Conservation (phyloP, 2,329 filamentous ascomycete species). For the Pseudovirgaria hyperparasitica region DNA sequence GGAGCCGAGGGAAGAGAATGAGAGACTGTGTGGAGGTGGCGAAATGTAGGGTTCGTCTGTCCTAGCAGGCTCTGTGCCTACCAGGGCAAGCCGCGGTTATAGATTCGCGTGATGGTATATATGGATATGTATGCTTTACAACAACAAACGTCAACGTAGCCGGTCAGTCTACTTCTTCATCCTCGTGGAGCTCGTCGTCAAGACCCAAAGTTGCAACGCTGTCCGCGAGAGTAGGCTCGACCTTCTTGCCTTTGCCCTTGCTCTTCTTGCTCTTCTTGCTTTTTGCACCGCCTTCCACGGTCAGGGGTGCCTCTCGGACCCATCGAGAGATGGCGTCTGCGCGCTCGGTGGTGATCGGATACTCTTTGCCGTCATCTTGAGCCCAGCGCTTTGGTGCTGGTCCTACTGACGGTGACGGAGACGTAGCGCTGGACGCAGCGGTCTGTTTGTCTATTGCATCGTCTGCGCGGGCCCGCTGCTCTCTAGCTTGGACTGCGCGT, state of each 20-base stretch:
- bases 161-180: too few relatives aligned
- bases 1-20: too few relatives aligned
- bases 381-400: conserved; percentile 44
- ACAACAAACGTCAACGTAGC: too few relatives aligned
- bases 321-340: conserved; percentile 57
- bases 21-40: too few relatives aligned
- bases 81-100: too few relatives aligned
- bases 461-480: conserved; percentile 43
- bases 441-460: conserved; percentile 30
- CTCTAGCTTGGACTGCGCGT: conserved; percentile 47
- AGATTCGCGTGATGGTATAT: too few relatives aligned
- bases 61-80: too few relatives aligned
- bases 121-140: too few relatives aligned
- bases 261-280: conserved; percentile 23
- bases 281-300: conserved; percentile 17
- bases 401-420: conserved; percentile 3
- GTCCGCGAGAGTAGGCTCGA: too few relatives aligned
- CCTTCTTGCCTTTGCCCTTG: conserved; percentile 15
- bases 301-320: conserved; percentile 42
- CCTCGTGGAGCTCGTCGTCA: too few relatives aligned
- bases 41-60: too few relatives aligned
- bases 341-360: conserved; percentile 56
- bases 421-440: not conserved
- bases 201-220: too few relatives aligned
- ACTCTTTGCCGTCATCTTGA: conserved; percentile 54